Evolutionary conservation across 2,329 filamentous ascomycete genomes (phyloP), one percentile per base, ranked within the genome.

Genomic region (Huntiella abstrusa): DNA sequence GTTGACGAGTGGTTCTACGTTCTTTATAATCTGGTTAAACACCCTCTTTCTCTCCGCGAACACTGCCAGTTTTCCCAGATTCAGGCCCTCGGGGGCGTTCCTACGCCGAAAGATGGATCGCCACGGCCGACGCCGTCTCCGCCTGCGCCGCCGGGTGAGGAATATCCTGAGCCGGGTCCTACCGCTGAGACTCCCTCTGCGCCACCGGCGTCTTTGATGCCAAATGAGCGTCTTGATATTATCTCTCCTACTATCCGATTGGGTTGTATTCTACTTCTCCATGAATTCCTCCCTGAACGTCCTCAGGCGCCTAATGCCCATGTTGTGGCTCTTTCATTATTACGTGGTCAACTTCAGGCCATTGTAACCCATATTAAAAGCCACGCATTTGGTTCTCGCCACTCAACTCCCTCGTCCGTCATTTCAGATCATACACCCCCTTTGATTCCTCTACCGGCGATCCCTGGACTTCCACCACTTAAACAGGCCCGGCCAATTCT

Each of bases 311-410:
- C 48, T 7, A 49, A 45, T 19, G 48, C 44, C 2, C 41, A 49
- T 33, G 8, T 49, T 16, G 13, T 45, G 8, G 33, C 34, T 2
- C 36, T 49, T 6, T 28, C 41, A 15, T 37, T 49, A 15, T 40
- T 49, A 7, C 34, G 48, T 17, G 48, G 33, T 15, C 48, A 49
- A 39, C 39, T 49, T 10, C 48, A 49, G 35, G 41, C 41, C 6
- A 47, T 49, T 40, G 48, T 49, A 11, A 47, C 46, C 36, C 44
- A 49, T 32, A 49, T 49, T 4, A 49, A 49, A 33, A 49, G 44
- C 5, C 32, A 49, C 36, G 35, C 44, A n/a, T 41, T 44, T 33
- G 32, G 44, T 34, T 10, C 32, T 13, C 41, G 41, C 10, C 22
- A 43, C 13, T 8, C 44, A 28, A 28, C 33, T 22, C 34, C 41